Evolutionary conservation across 768 basidiomycete genomes (phyloP).

Genomic region (Lentinus brumalis): DNA sequence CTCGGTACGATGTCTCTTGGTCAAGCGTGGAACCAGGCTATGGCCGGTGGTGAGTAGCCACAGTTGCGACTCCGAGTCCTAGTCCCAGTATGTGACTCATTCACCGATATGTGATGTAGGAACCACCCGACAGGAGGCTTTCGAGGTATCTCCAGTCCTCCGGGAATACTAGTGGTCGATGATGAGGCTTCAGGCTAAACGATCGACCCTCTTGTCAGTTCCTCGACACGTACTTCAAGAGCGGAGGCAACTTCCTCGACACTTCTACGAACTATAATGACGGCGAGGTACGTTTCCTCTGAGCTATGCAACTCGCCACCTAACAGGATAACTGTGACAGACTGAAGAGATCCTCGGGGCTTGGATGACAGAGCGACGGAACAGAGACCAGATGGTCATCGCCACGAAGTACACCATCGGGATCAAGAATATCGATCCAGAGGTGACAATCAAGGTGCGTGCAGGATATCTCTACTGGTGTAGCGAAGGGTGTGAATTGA

Average conservation of each 20-base stretch:
- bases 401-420: slow-evolving; percentile 28
- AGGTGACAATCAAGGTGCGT: slow-evolving; percentile 3
- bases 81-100: no score
- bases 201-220: slow-evolving; percentile 38
- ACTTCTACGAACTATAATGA: slow-evolving; percentile 39
- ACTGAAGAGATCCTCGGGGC: slow-evolving; percentile 40
- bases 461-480: neutral
- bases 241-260: slow-evolving; percentile 51
- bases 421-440: neutral
- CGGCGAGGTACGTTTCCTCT: neutral
- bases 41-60: neutral
- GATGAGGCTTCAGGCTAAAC: neutral
- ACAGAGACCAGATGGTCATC: slow-evolving; percentile 41
- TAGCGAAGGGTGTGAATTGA: neutral
- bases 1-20: slow-evolving; percentile 6
- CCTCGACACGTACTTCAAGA: slow-evolving; percentile 44
- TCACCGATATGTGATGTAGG: neutral
- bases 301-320: neutral
- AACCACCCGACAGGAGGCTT: neutral
- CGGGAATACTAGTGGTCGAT: slow-evolving; percentile 8
- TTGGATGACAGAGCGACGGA: slow-evolving; percentile 39
- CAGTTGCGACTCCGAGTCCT: no score
- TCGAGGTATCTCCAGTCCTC: neutral
- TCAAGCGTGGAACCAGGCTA: neutral
- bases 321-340: slow-evolving; percentile 16